These are phyloP conservation scores for Penicillium sp. DNA, from an alignment of 2,329 filamentous ascomycete genomes.

Conservation along the genomic window DNA sequence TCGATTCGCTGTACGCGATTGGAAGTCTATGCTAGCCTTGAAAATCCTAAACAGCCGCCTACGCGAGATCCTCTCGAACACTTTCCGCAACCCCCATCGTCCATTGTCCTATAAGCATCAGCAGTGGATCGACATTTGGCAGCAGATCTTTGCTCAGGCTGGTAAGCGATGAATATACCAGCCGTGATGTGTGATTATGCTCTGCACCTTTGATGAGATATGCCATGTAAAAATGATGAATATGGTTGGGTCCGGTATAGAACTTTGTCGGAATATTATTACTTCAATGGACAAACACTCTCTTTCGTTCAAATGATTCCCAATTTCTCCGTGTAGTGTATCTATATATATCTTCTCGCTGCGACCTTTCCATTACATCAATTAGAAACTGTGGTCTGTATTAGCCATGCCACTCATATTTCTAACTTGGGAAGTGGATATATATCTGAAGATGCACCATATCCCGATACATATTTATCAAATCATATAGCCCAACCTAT, in stretches of 20 bases:
- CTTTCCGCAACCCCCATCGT: conserved; percentile 54
- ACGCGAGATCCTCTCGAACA: conserved; percentile 69
- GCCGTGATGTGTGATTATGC: background rate
- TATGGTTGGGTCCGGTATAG: conserved; percentile 7
- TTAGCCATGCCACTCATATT: too few species aligned
- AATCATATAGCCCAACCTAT: background rate
- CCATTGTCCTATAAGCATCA: conserved; percentile 60
- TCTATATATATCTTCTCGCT: background rate
- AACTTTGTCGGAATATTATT: conserved; percentile 6
- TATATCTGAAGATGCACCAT: background rate
- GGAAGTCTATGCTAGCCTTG: conserved; percentile 87
- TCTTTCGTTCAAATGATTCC: background rate
- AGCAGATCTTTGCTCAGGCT: conserved; percentile 59
- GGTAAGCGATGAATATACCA: conserved; percentile 20
- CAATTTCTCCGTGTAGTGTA: background rate
- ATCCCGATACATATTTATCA: background rate
- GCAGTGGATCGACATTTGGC: conserved; percentile 73
- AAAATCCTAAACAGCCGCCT: conserved; percentile 73
- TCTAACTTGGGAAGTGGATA: background rate
- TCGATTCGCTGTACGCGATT: conserved; percentile 78
- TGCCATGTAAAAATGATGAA: conserved; percentile 11
- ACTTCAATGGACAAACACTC: background rate
- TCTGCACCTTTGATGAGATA: conserved; percentile 11
- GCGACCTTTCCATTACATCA: background rate
- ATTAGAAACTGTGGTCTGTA: background rate